phyloP scores from a whole-genome alignment of 805 yeast species.

The Wickerhamiella occidentalis region DNA sequence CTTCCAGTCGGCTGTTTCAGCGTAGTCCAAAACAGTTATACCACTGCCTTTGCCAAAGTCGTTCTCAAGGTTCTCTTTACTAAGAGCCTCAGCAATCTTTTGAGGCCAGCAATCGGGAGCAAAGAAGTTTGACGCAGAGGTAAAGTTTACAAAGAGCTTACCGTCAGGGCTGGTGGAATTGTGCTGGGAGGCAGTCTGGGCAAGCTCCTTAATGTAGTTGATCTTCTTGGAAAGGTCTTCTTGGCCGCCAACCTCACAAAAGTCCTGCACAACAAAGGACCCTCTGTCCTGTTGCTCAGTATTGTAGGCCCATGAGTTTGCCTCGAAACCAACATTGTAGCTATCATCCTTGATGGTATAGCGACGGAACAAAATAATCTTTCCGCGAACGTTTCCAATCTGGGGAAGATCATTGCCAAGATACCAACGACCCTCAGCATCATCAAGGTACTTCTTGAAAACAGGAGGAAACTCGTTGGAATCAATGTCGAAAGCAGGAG shows the following conservation, averaged over 20 bases:
- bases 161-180: constrained; percentile 34
- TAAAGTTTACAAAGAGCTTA: constrained; percentile 57
- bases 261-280: constrained; percentile 55
- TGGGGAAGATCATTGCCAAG: constrained; percentile 44
- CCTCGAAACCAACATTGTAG: constrained; percentile 49
- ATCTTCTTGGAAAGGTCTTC: constrained; percentile 47
- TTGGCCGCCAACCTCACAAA: constrained; percentile 45
- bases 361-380: constrained; percentile 52
- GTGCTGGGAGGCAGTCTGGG: constrained; percentile 41
- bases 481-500: constrained; percentile 48
- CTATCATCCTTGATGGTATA: constrained; percentile 46
- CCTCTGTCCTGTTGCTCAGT: constrained; percentile 56
- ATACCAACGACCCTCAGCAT: constrained; percentile 46
- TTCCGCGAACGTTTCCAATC: constrained; percentile 54
- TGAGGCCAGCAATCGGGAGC: constrained; percentile 66
- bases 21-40: constrained; percentile 54
- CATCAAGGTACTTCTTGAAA: constrained; percentile 41
- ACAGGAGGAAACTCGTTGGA: constrained; percentile 54
- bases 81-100: constrained; percentile 43
- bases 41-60: constrained; percentile 42
- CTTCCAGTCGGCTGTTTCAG: constrained; percentile 50
- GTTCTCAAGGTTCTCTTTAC: constrained; percentile 17
- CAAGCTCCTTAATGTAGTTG: constrained; percentile 42
- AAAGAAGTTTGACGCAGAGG: constrained; percentile 62
- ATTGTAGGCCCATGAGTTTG: constrained; percentile 54